Conservation (phyloP, 805 yeast species). For the Wickerhamiella dianesei region DNA sequence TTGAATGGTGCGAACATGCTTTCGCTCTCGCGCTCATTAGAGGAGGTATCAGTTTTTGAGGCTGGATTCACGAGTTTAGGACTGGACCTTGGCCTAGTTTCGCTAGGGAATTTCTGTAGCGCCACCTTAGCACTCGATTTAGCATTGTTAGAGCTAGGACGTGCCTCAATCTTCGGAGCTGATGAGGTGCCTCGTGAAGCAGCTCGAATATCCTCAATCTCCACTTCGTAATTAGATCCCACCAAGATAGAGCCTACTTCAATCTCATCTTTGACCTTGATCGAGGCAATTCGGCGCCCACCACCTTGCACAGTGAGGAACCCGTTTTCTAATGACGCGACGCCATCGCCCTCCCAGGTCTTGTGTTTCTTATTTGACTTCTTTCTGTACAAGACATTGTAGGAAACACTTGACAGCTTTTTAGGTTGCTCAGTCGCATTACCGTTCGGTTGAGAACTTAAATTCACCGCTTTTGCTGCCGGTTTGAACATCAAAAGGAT, state of each 20-base stretch:
- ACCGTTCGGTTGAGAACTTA: too few species aligned
- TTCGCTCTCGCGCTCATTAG: too few species aligned
- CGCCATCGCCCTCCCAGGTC: conserved; percentile 92
- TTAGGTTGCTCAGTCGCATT: too few species aligned
- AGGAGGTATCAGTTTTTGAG: too few species aligned
- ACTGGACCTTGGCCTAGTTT: too few species aligned
- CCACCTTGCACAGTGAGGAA: conserved; percentile 20
- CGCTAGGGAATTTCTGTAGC: too few species aligned
- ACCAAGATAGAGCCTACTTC: conserved; percentile 32
- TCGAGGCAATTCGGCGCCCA: conserved; percentile 21
- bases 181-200: neutral
- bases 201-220: conserved; percentile 2
- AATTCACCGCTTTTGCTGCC: too few species aligned
- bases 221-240: conserved; percentile 46
- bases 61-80: too few species aligned
- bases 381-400: conserved; percentile 52
- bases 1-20: neutral
- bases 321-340: conserved; percentile 24
- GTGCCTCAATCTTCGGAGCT: neutral
- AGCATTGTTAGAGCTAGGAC: too few species aligned
- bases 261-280: conserved; percentile 9
- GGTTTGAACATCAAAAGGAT: too few species aligned
- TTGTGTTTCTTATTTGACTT: conserved; percentile 64
- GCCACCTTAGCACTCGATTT: too few species aligned
- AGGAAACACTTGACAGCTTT: too few species aligned